These are phyloP conservation scores for Monosporascus ibericus DNA, from an alignment of 2,329 filamentous ascomycete genomes.

Conservation along the genomic window DNA sequence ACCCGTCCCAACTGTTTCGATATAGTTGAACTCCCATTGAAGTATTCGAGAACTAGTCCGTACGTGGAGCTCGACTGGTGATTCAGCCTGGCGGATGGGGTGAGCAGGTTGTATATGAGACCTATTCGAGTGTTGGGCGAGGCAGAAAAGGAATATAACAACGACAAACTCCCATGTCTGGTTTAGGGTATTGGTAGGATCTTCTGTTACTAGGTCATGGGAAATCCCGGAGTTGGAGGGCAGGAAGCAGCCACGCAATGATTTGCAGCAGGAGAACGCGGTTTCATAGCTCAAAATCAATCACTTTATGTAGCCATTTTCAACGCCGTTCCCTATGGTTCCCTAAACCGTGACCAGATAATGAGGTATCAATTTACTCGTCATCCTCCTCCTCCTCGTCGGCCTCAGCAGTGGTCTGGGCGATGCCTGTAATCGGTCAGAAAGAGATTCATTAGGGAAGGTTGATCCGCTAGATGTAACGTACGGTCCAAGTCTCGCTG, in stretches of 20 bases:
- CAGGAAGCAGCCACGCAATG: background rate
- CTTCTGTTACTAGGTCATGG: too few species aligned
- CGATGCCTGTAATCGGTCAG: constrained; percentile 49
- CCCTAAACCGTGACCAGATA: constrained; percentile 14
- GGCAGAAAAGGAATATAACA: too few species aligned
- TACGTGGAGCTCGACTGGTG: too few species aligned
- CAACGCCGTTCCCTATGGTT: constrained; percentile 28
- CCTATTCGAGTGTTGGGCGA: too few species aligned
- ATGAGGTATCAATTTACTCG: constrained; percentile 45
- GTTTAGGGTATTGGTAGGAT: too few species aligned
- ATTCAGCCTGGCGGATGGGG: too few species aligned
- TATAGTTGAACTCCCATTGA: too few species aligned
- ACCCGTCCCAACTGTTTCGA: too few species aligned
- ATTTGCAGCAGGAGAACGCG: background rate
- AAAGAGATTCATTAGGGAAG: background rate
- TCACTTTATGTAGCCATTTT: constrained; percentile 22
- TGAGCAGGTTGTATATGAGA: too few species aligned
- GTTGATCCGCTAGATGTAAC: constrained; percentile 14
- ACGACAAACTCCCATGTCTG: too few species aligned
- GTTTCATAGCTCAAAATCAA: constrained; percentile 1
- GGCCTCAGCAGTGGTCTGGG: constrained; percentile 71
- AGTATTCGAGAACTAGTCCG: too few species aligned
- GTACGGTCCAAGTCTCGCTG: constrained; percentile 96
- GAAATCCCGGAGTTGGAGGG: too few species aligned
- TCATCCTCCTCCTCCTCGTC: constrained; percentile 64